A percentile compares a stretch with the other conserved stretches of the same genome.
These are phyloP conservation scores for Fusarium globosum DNA, from an alignment of 2,329 filamentous ascomycete genomes.

Conservation along the genomic window DNA sequence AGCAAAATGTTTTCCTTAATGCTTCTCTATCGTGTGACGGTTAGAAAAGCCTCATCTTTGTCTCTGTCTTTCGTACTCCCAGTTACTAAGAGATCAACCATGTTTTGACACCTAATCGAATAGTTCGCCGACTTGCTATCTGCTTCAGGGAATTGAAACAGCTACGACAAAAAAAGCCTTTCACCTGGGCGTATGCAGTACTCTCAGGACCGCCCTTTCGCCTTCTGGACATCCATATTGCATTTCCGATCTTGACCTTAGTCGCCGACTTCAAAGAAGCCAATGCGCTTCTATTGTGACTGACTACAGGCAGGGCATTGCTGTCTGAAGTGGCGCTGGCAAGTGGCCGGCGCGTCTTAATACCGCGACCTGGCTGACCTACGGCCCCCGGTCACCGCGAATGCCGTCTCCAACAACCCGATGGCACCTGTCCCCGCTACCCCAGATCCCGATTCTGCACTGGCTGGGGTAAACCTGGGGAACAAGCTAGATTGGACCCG, in stretches of 20 bases:
- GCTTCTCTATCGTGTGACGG: too few species aligned
- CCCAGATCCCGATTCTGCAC: neutral
- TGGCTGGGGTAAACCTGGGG: neutral
- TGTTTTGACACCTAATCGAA: neutral
- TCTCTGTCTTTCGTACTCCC: neutral
- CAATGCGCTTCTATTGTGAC: fast-evolving
- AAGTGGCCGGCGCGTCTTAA: neutral
- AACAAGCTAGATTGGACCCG: too few species aligned
- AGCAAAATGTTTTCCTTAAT: neutral
- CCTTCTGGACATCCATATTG: fast-evolving
- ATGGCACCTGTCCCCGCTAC: neutral
- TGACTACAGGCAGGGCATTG: too few species aligned
- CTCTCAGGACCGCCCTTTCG: neutral
- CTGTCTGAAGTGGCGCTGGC: too few species aligned
- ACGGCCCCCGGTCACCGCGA: neutral
- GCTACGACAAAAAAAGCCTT: neutral
- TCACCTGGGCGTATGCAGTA: neutral
- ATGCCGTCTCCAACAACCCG: neutral
- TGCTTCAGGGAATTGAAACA: neutral
- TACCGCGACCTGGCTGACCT: neutral
- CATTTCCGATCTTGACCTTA: fast-evolving
- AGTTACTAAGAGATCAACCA: fast-evolving
- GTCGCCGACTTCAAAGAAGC: fast-evolving
- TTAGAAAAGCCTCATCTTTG: too few species aligned
- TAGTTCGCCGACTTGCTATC: neutral